Evolutionary conservation across 345 rosid genomes (phyloP), one percentile per base, ranked within the genome.

Genomic region (Syzygium oleosum): DNA sequence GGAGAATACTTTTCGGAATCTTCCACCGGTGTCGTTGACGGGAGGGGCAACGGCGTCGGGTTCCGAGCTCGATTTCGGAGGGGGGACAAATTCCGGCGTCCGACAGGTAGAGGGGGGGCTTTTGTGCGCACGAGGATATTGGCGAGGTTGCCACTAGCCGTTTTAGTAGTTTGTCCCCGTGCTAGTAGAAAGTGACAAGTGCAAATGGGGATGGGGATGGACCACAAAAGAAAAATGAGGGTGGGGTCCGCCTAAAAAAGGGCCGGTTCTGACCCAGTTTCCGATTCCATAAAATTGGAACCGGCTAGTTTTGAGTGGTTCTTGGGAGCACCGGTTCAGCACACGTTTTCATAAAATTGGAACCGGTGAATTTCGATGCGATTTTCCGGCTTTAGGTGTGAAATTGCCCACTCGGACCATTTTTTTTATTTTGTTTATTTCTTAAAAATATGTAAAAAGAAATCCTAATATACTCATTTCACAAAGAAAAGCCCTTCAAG

Each of bases 81-180:
- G 73, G 29, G 27, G 15, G 65, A 29, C 29, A 5, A 59, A 59
- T 59, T 6, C 7, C 95, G 92, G 87, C 22, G 23, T 79, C 31
- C 12, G 46, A 43, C 65, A n/a, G n/a, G n/a, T n/a, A n/a, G n/a
- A n/a, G n/a, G 27, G 15, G 4, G 27, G 10, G 77, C 27, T 85
- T 85, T 43, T 4, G 10, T 0, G 2, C 46, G 59, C 58, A 61
- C 0, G 1, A 16, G 1, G 9, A 65, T 88, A 88, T 90, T 91
- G 83, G 83, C 96, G 84, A 87, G 14, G 85, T 9, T 92, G 83
- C 92, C 93, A 86, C 90, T 92, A 88, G 92, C 95, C 94, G 95
- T 94, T 90, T 80, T 78, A 89, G 91, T 91, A 6, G 59, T 80
- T 91, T 91, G 90, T 91, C 89, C 89, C 12, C 73, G 88, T 68